Evolutionary conservation across 2,329 filamentous ascomycete species (phyloP).

Genomic region (Monosporascus sp.): DNA sequence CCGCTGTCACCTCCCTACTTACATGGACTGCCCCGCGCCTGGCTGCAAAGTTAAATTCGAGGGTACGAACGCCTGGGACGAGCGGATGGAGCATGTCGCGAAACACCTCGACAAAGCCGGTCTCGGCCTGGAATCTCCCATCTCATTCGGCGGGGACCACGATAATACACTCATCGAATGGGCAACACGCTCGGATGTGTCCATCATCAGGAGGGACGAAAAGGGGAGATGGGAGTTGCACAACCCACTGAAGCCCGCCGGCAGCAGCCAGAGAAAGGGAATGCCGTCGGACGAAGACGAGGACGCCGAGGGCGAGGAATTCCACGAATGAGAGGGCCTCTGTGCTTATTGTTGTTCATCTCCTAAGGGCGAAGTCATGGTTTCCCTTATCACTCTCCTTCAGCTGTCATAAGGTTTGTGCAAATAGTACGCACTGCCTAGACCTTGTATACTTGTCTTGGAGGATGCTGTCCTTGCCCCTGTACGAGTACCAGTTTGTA

Average conservation of each 20-base stretch:
- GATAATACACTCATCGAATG: slow-evolving; percentile 24
- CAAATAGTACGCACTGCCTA: too few relatives aligned
- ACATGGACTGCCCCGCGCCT: slow-evolving; percentile 54
- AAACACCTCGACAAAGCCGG: slow-evolving; percentile 63
- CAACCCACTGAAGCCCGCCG: slow-evolving; percentile 22
- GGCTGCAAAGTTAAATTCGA: slow-evolving; percentile 57
- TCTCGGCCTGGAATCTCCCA: slow-evolving; percentile 20
- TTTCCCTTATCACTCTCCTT: too few relatives aligned
- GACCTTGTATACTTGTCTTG: too few relatives aligned
- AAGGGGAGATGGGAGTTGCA: slow-evolving; percentile 20
- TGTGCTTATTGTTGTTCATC: neutral
- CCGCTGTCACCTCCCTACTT: slow-evolving; percentile 56
- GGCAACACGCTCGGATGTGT: slow-evolving; percentile 23
- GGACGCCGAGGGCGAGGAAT: slow-evolving; percentile 26
- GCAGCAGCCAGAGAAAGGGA: slow-evolving; percentile 1
- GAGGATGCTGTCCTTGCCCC: too few relatives aligned
- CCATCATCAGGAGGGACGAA: slow-evolving; percentile 20
- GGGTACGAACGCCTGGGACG: slow-evolving; percentile 66
- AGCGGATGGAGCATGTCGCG: slow-evolving; percentile 82
- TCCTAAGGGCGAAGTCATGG: too few relatives aligned
- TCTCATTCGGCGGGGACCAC: slow-evolving; percentile 21
- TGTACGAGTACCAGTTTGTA: neutral
- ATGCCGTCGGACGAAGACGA: slow-evolving; percentile 13
- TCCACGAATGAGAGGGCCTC: slow-evolving; percentile 16
- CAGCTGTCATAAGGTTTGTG: too few relatives aligned